Evolutionary conservation across 1,139 yeast species (phyloP).

Genomic region (Taphrina confusa): DNA sequence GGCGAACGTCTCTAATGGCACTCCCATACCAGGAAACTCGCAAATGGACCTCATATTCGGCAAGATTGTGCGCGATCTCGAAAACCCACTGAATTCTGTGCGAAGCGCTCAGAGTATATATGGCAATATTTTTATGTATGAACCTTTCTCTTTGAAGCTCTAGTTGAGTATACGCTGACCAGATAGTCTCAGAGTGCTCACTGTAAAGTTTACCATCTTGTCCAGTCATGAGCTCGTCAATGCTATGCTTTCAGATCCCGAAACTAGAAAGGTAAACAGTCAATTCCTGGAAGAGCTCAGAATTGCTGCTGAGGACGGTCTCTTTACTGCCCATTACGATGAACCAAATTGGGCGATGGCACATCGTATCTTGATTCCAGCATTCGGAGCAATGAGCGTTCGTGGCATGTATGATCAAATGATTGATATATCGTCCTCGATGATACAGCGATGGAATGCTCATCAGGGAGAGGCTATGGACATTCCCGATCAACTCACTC

Average conservation of each 20-base stretch:
- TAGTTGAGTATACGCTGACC: neutral
- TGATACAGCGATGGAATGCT: slow-evolving; percentile 29
- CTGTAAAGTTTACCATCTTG: slow-evolving; percentile 4
- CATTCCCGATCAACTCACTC: slow-evolving; percentile 31
- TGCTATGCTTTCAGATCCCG: slow-evolving; percentile 23
- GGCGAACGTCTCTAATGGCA: neutral
- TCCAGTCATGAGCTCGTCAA: slow-evolving; percentile 13
- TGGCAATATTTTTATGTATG: slow-evolving; percentile 9
- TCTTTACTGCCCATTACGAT: slow-evolving; percentile 21
- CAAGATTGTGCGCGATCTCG: neutral
- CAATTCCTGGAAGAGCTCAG: slow-evolving; percentile 26
- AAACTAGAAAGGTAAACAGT: slow-evolving; percentile 12
- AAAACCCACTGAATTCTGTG: slow-evolving; percentile 12
- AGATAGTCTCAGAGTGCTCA: neutral
- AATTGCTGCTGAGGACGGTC: slow-evolving; percentile 17
- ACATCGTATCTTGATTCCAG: slow-evolving; percentile 33
- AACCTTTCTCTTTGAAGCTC: neutral
- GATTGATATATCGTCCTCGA: slow-evolving; percentile 31
- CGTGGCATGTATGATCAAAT: slow-evolving; percentile 33
- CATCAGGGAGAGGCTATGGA: slow-evolving; percentile 28
- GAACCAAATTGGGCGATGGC: slow-evolving; percentile 36
- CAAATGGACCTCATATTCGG: neutral
- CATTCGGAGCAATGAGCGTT: slow-evolving; percentile 34
- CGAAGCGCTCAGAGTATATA: slow-evolving; percentile 4
- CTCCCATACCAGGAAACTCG: slow-evolving; percentile 1